Conservation (phyloP, 192 early-diverging fungal genomes). For the Backusella tuberculispora region DNA sequence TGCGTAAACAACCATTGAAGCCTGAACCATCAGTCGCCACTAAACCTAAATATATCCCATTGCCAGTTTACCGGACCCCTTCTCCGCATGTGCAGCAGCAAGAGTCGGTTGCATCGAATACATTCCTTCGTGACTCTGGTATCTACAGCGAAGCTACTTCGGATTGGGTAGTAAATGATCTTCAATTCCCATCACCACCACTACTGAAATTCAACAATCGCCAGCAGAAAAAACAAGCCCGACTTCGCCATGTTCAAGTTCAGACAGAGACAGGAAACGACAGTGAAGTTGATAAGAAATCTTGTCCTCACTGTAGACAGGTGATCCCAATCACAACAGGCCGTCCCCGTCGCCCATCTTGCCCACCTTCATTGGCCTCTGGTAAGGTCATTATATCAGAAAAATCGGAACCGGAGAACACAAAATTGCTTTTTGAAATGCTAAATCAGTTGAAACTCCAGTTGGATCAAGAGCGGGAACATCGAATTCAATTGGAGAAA, state of each 20-base stretch:
- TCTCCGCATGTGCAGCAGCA: not conserved
- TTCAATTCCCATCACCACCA: constrained; percentile 14
- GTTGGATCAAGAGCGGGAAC: constrained; percentile 35
- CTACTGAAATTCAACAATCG: constrained; percentile 1
- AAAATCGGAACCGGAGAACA: not conserved
- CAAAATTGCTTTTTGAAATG: constrained; percentile 15
- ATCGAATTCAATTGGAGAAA: constrained; percentile 38
- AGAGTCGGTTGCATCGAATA: constrained; percentile 3
- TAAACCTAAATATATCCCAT: constrained; percentile 23
- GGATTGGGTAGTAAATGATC: constrained; percentile 1
- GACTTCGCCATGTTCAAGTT: constrained; percentile 32
- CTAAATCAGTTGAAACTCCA: constrained; percentile 30
- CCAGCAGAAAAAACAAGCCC: constrained; percentile 18
- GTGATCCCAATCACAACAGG: not conserved
- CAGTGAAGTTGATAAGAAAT: not conserved
- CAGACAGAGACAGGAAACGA: constrained; percentile 10
- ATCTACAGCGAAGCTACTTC: constrained; percentile 25
- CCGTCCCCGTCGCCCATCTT: constrained; percentile 14
- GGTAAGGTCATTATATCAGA: constrained; percentile 8
- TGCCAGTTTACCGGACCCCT: constrained; percentile 26
- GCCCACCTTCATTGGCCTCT: constrained; percentile 24
- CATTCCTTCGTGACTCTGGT: constrained; percentile 29
- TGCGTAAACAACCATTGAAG: constrained; percentile 22
- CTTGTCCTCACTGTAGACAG: constrained; percentile 25
- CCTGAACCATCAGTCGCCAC: not conserved